Conservation (phyloP, 768 basidiomycete species). For the Xerocomus potaroensis region DNA sequence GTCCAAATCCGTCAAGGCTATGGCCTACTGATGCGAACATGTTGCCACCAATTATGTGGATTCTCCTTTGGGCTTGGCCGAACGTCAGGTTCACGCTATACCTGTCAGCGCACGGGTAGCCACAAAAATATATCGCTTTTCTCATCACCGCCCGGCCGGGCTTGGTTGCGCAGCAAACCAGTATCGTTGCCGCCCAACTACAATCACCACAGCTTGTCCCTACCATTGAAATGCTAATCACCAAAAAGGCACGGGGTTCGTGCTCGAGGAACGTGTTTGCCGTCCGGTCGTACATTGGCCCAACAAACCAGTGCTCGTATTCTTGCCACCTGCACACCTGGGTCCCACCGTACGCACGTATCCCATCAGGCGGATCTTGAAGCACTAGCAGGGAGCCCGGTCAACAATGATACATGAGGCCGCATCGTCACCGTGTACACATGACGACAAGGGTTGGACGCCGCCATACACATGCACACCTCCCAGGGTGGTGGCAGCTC, state of each 20-base stretch:
- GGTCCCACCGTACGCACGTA: background rate
- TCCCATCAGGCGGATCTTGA: conserved; percentile 17
- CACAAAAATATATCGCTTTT: background rate
- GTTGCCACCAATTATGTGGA: background rate
- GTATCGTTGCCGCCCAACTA: background rate
- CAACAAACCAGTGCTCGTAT: conserved; percentile 11
- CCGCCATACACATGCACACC: too few species aligned
- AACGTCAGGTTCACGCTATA: background rate
- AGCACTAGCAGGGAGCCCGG: background rate
- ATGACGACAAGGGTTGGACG: conserved; percentile 6
- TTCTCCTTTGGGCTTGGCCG: background rate
- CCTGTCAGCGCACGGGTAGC: background rate
- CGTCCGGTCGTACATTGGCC: background rate
- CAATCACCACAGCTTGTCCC: background rate
- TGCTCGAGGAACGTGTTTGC: conserved; percentile 7
- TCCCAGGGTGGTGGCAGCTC: conserved; percentile 13
- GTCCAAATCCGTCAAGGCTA: conserved; percentile 14
- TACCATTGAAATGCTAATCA: conserved; percentile 2
- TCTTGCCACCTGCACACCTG: conserved; percentile 4
- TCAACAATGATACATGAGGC: background rate
- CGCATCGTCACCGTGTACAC: background rate
- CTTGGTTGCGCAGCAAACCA: conserved; percentile 1
- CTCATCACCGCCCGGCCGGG: background rate
- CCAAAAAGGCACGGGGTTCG: conserved; percentile 2
- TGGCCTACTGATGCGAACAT: conserved; percentile 9